Base-by-base conservation (phyloP, 1,284 basidiomycete genomes). In the Ceratobasidium sp. region DNA sequence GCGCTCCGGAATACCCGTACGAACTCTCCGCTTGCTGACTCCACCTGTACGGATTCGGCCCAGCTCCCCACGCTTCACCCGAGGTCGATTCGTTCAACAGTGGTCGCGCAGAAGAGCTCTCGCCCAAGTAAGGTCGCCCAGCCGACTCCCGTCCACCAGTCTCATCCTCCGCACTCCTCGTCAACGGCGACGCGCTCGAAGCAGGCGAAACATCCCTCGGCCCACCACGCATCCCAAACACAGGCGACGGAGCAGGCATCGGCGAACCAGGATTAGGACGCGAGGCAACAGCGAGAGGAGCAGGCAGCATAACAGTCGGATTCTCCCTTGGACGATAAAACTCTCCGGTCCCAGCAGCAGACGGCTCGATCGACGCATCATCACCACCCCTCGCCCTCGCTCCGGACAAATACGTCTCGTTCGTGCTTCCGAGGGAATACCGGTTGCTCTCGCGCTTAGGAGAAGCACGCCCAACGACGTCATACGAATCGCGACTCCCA, bases 381-480 rank as follows among this genome's bases (percentile, higher is more conserved):
- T 73, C 69, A n/a, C 59, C 0, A 22, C 47, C 36, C 36, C 36
- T 22, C 63, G 17, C 29, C 45, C 29, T 19, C 53, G 51, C n/a
- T 5, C 63, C 63, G 31, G 48, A 51, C 51, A 51, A 65, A 79
- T 90, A 90, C 14, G 89, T 88, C 77, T 96, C 94, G 69, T 90
- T 89, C 44, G 89, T 90, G 0, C 94, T 95, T 3, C 89, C 88
- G 80, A 91, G 83, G 8, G 94, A 96, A 79, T 93, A 91, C 31
- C 95, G 87, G 79, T 92, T 87, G 76, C 85, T 87, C 50, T 84
- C 86, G 47, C 88, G 89, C 84, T 87, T 91, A 5, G 88, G 86
- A 1, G 85, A 84, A 54, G 79, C 78, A 31, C 82, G 81, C 31
- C 79, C 79, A 11, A 76, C 53, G 14, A 80, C 77, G 69, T 94